Conservation (phyloP, 495 filamentous ascomycete species). For the Penicillium mononematosum region DNA sequence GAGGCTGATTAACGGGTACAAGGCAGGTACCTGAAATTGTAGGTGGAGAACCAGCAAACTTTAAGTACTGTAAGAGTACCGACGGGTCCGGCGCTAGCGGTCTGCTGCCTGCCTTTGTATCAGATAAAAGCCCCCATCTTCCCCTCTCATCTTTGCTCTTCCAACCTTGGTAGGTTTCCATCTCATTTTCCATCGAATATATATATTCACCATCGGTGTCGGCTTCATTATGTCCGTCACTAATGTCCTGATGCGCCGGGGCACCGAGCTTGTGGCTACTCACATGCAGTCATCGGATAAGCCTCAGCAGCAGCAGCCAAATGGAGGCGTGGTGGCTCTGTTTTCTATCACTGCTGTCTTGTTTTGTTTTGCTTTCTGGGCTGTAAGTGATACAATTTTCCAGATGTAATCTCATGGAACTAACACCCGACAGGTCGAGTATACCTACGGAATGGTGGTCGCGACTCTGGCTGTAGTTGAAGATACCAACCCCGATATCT, state of each 20-base stretch:
- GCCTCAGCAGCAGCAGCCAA: conserved; percentile 1
- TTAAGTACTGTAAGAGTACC: conserved; percentile 8
- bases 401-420: not conserved
- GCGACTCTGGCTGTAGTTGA: conserved; percentile 62
- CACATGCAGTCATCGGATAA: conserved; percentile 6
- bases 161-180: not conserved
- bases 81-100: conserved; percentile 9
- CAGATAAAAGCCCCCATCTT: conserved; percentile 8
- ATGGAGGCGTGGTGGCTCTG: conserved; percentile 8
- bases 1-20: not conserved
- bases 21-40: not conserved
- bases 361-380: conserved; percentile 3
- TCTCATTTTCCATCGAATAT: not conserved
- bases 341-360: not conserved
- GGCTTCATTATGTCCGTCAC: conserved; percentile 15
- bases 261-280: conserved; percentile 14
- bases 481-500: conserved; percentile 57
- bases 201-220: not conserved
- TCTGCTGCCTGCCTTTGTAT: conserved; percentile 14
- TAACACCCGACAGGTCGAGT: conserved; percentile 39
- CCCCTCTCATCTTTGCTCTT: not conserved
- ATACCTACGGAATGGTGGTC: conserved; percentile 59
- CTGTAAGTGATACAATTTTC: conserved; percentile 12
- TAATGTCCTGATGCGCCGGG: conserved; percentile 13
- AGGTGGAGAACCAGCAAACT: not conserved